Conservation (phyloP, 768 basidiomycete genomes). For the Lactarius sp. region DNA sequence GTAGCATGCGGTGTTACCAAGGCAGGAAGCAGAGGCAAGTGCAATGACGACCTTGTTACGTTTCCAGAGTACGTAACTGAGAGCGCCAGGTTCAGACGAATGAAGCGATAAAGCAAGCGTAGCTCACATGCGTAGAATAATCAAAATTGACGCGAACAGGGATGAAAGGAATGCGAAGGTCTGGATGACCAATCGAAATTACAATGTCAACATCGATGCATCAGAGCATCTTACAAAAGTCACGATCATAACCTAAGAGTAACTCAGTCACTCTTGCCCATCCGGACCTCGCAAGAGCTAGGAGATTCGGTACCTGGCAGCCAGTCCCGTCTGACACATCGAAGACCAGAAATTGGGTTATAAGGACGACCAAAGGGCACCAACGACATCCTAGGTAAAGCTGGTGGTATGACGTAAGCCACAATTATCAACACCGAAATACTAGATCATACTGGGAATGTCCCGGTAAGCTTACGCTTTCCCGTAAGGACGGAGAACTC, state of each 20-base stretch:
- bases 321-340: background rate
- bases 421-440: background rate
- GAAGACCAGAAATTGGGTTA: background rate
- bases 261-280: background rate
- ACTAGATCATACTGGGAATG: background rate
- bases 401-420: background rate
- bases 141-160: slow-evolving; percentile 8
- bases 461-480: background rate
- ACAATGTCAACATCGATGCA: background rate
- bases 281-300: background rate
- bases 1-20: background rate
- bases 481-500: slow-evolving; percentile 1
- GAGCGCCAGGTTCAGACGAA: background rate
- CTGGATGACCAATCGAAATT: background rate
- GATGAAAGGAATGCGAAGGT: slow-evolving; percentile 4
- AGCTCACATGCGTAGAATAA: slow-evolving; percentile 9
- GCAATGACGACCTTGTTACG: background rate
- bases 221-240: background rate
- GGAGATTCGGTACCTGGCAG: background rate
- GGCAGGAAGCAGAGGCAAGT: background rate
- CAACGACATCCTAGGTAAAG: background rate
- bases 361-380: background rate
- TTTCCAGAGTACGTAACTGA: slow-evolving; percentile 1
- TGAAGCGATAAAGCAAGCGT: background rate
- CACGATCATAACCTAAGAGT: background rate